Evolutionary conservation across 495 filamentous ascomycete genomes (phyloP).

Genomic region (Penicillium chermesinum): DNA sequence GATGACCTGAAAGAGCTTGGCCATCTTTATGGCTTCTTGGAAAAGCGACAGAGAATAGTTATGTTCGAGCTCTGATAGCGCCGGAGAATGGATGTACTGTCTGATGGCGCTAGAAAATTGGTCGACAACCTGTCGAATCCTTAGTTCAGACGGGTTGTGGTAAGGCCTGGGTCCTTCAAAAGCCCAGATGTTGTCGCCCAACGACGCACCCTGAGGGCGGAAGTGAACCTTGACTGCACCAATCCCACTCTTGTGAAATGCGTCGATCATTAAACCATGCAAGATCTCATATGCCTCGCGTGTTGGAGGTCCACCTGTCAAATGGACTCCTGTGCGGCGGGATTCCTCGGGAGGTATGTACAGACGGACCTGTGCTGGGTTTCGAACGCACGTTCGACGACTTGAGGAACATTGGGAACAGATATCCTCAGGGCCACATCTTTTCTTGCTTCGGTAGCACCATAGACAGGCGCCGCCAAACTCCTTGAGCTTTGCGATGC

Average conservation of each 20-base stretch:
- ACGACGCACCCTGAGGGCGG: not conserved
- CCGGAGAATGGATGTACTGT: not conserved
- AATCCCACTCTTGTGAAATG: not conserved
- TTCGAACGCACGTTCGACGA: slow-evolving; percentile 17
- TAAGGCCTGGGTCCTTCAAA: not conserved
- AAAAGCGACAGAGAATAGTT: slow-evolving; percentile 5
- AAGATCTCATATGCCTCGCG: slow-evolving; percentile 4
- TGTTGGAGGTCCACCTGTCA: not conserved
- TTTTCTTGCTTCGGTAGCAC: slow-evolving; percentile 27
- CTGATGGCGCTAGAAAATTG: not conserved
- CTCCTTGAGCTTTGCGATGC: slow-evolving; percentile 11
- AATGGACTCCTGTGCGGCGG: not conserved
- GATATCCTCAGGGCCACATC: slow-evolving; percentile 12
- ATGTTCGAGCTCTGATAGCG: slow-evolving; percentile 2
- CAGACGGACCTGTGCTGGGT: slow-evolving; percentile 6
- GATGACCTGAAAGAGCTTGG: slow-evolving; percentile 6
- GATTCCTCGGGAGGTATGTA: not conserved
- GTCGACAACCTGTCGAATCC: not conserved
- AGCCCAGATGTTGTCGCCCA: not conserved
- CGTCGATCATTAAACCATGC: not conserved
- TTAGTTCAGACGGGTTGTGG: not conserved
- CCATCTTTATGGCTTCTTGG: slow-evolving; percentile 5
- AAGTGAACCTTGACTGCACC: not conserved
- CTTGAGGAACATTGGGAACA: slow-evolving; percentile 15
- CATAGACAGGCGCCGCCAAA: slow-evolving; percentile 25